Evolutionary conservation across 441 rosid genomes (phyloP).

Genomic region (Populus trichocarpa): DNA sequence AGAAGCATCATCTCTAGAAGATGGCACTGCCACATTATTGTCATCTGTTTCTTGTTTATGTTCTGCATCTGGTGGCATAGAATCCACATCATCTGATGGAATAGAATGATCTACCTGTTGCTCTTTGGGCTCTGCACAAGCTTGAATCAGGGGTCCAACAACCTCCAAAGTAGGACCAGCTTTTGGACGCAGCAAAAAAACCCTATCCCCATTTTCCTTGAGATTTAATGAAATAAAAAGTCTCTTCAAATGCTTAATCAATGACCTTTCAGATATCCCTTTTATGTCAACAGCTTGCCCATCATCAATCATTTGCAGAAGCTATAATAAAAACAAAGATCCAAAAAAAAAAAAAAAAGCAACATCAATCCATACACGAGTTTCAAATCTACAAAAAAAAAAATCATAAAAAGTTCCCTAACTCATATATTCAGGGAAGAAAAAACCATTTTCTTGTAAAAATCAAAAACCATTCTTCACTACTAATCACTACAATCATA

Average conservation of each 20-base stretch:
- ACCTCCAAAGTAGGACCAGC: conserved; percentile 51
- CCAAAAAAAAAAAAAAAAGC: too few relatives aligned
- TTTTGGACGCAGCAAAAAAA: conserved; percentile 53
- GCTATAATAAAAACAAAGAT: conserved; percentile 35
- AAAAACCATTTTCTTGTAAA: too few relatives aligned
- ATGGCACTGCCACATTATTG: conserved; percentile 23
- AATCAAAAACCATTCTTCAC: not conserved
- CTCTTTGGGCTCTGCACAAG: conserved; percentile 33
- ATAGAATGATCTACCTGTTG: conserved; percentile 19
- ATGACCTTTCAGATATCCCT: conserved; percentile 66
- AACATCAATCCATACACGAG: not conserved
- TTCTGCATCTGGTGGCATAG: conserved; percentile 21
- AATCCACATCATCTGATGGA: conserved; percentile 21
- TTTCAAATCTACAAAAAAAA: not conserved
- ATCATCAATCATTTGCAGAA: conserved; percentile 80
- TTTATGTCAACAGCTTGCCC: conserved; percentile 95
- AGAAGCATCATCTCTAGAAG: conserved; percentile 41
- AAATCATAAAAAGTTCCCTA: not conserved
- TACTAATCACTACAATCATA: not conserved
- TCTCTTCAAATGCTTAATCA: conserved; percentile 62
- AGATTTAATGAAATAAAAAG: conserved; percentile 63
- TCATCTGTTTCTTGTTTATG: conserved; percentile 29
- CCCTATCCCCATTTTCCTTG: conserved; percentile 62
- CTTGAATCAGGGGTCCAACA: conserved; percentile 57
- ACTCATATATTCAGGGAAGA: not conserved